These are phyloP conservation scores for Cubamyces lactineus DNA, from an alignment of 768 basidiomycete species.

Conservation along the genomic window DNA sequence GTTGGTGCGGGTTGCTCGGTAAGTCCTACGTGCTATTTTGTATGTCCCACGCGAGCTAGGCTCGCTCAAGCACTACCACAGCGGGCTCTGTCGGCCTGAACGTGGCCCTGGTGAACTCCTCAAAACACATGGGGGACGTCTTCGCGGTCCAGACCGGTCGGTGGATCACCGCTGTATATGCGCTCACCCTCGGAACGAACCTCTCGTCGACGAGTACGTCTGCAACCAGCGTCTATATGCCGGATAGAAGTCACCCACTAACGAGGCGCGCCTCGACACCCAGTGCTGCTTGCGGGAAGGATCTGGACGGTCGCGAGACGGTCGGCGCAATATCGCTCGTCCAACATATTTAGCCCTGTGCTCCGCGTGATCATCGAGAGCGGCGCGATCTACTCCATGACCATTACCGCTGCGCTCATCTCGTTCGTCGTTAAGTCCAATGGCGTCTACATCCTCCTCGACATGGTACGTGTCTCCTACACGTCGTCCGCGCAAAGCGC, in stretches of 20 bases:
- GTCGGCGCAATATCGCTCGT: constrained; percentile 23
- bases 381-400: constrained; percentile 42
- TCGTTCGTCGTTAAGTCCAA: constrained; percentile 36
- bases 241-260: too few species aligned
- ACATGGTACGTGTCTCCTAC: constrained; percentile 35
- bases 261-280: too few species aligned
- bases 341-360: constrained; percentile 29
- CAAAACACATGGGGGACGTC: constrained; percentile 24
- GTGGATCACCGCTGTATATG: constrained; percentile 43
- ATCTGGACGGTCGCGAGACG: constrained; percentile 37
- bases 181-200: constrained; percentile 38
- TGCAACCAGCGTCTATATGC: too few species aligned
- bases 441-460: constrained; percentile 40
- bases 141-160: constrained; percentile 32
- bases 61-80: constrained; percentile 4
- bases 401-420: constrained; percentile 38
- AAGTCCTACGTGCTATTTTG: neutral
- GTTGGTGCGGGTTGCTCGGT: constrained; percentile 37
- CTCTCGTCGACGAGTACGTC: constrained; percentile 36
- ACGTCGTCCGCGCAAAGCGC: neutral
- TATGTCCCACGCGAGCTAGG: too few species aligned
- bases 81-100: constrained; percentile 29
- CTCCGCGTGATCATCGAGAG: constrained; percentile 42
- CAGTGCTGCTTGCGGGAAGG: constrained; percentile 36
- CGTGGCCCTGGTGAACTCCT: constrained; percentile 24